Evolutionary conservation across 169 alveolate species (phyloP).

Genomic region (Eimeria necatrix): DNA sequence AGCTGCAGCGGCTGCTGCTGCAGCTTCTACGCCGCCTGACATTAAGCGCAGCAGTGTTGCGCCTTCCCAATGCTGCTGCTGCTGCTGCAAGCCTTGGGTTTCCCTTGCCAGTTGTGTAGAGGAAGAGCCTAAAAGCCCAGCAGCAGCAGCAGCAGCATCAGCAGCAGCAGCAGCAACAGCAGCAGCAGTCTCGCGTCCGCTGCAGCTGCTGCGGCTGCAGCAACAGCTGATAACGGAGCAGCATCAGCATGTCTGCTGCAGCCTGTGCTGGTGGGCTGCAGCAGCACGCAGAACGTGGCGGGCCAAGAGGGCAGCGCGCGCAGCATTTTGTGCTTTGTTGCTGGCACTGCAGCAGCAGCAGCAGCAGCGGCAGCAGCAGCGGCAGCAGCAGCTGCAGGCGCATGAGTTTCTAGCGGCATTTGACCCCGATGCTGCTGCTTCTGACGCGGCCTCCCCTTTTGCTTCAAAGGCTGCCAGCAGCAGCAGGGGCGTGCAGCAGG

Average conservation of each 20-base stretch:
- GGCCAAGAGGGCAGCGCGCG: background rate
- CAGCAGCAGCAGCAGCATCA: slow-evolving; percentile 28
- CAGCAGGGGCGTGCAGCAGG: background rate
- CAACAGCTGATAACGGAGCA: slow-evolving; percentile 36
- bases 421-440: background rate
- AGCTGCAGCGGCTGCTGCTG: slow-evolving; percentile 23
- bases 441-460: background rate
- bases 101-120: background rate
- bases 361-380: slow-evolving; percentile 51
- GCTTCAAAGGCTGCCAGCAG: background rate
- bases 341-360: slow-evolving; percentile 68
- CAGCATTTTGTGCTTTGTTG: slow-evolving; percentile 35
- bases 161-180: slow-evolving; percentile 26
- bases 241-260: slow-evolving; percentile 63
- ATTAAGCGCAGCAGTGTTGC: background rate
- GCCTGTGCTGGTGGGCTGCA: slow-evolving; percentile 58
- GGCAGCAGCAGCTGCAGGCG: slow-evolving; percentile 3
- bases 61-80: background rate
- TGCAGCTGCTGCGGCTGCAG: slow-evolving; percentile 61
- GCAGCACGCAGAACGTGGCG: slow-evolving; percentile 47
- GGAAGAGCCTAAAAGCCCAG: background rate
- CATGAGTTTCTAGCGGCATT: background rate
- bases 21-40: background rate
- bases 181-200: slow-evolving; percentile 42
- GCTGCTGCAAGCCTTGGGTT: slow-evolving; percentile 72